These are phyloP conservation scores for Digitaria exilis DNA, from an alignment of 202 grass and related monocot genomes.

Conservation along the genomic window DNA sequence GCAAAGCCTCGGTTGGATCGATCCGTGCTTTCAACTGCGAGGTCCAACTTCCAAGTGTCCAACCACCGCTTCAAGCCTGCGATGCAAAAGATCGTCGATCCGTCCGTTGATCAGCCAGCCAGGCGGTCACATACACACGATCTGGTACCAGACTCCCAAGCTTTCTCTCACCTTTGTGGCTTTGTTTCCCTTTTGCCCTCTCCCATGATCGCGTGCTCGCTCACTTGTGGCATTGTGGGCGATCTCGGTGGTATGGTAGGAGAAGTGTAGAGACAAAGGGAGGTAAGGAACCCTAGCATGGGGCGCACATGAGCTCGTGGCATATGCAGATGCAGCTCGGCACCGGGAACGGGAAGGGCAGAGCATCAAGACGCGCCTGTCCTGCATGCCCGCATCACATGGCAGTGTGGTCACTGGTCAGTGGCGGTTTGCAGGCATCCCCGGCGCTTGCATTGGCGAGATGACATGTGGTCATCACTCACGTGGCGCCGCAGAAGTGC, in stretches of 20 bases:
- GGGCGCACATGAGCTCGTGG: slow-evolving; percentile 12
- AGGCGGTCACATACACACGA: background rate
- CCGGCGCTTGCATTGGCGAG: background rate
- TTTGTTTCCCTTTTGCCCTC: background rate
- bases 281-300: background rate
- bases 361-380: background rate
- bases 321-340: background rate
- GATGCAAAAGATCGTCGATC: background rate
- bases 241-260: background rate
- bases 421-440: background rate
- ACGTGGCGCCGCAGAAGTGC: background rate
- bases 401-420: too few relatives aligned
- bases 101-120: background rate
- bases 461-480: background rate
- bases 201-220: background rate
- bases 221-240: background rate
- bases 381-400: background rate
- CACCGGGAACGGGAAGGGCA: background rate
- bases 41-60: slow-evolving; percentile 22
- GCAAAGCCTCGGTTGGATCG: background rate
- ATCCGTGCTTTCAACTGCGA: background rate
- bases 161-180: background rate
- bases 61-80: background rate
- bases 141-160: background rate
- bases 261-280: background rate